Base-by-base conservation (phyloP, 768 basidiomycete genomes). In the Pleurotus citrinopileatus region DNA sequence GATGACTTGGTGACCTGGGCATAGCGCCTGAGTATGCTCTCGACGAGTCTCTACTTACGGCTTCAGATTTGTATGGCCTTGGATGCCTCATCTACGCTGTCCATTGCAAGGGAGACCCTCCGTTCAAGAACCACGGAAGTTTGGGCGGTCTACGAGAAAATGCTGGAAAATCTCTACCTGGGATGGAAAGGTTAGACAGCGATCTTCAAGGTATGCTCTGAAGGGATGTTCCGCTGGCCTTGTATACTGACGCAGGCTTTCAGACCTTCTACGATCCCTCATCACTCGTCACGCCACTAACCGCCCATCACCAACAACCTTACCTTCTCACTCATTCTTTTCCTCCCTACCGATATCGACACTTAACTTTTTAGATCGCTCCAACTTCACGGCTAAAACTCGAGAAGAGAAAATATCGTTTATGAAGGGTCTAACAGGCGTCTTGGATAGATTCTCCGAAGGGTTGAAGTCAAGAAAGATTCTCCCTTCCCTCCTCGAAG, bases 391-490 rank as follows among this genome's bases (percentile, higher is more conserved):
- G 0, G 84, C 92, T 0, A 97, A 98, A 69, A 87, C 94, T 2
- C 74, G 88, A 53, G 96, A 98, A 71, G 97, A 98, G 65, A 98
- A 98, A 67, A 87, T 97, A 23, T 90, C 91, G 0, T 98, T 98
- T 67, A 89, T 98, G 84, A 92, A 92, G 66, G 95, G 96, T 0
- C 71, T 98, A 17, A 78, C 87, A 1, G 64, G 78, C 46, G 94
- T 98, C 5, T 70, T 98, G 32, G 84, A 84, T 53, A 83, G 79
- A 42, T 98, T 99, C 69, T 89, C 90, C 7, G 92, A 94, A 61
- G 88, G 94, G 13, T 74, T 98, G 52, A 80, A 86, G 48, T 87
- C 79, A 53, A 81, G 94, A 20, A 98, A 98, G 66, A 89, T 98
- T 45, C 73, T 99, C 32, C 94, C 95, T 9, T 87, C 91, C 23